Evolutionary conservation across 805 yeast genomes (phyloP), one percentile per base, ranked within the genome.

Genomic region (Starmerella potacharoeniae): DNA sequence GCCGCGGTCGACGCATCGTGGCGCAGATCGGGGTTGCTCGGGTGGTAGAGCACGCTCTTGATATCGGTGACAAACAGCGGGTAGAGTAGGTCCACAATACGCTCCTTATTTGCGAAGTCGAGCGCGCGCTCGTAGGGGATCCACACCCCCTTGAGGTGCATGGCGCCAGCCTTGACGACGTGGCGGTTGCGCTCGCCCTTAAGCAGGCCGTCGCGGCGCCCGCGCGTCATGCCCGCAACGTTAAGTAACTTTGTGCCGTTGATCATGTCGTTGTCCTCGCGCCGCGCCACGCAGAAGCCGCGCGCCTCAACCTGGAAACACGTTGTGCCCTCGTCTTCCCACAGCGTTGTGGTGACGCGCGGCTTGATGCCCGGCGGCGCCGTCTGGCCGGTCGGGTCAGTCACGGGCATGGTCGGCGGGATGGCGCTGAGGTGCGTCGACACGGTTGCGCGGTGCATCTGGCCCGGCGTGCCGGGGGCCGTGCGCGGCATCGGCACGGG

Each of bases 141-240:
- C 95, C 95, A 86, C 48, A 86, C 95, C 40, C 95, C 95, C 71
- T 86, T 86, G 62, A 86, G 73, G 68, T 86, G 90, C 90, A 86
- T 85, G 13, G 89, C 82, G 5, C 95, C 95, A 58, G 84, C 83
- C 69, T 86, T 86, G 45, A 86, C 91, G 29, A 86, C 95, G 65
- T 84, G 86, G 43, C 93, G 75, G 45, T 80, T 76, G 63, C 82
- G 82, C 66, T 85, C 93, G 56, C 83, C 79, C 71, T 86, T 86
- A 59, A 86, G 74, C 58, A 86, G 81, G 17, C 95, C 95, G 68
- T 86, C 95, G 64, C 95, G 75, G 61, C 91, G 77, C 31, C 95
- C 95, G 59, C 95, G 75, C 14, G 95, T 86, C 86, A 86, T 84
- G 57, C 84, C 87, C 2, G 93, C 88, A 39, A 86, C 95, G 65